Base-by-base conservation (phyloP, 371 early-diverging fungal species). In the Mortierella sp. region DNA sequence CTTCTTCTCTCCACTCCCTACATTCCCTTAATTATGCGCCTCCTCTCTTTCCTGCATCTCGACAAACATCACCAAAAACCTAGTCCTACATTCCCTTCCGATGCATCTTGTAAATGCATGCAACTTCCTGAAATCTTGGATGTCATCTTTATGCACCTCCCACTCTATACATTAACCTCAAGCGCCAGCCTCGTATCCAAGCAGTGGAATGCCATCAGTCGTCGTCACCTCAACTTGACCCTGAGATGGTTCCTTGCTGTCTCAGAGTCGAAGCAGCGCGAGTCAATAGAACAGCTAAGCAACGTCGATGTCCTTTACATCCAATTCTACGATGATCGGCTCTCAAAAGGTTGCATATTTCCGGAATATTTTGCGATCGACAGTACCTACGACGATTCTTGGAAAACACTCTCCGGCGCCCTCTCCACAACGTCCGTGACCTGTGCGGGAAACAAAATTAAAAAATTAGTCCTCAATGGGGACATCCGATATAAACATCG, bases 71-170 rank as follows among this genome's bases (percentile, higher is more conserved):
- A 43, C 15, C 43, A 43, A 10, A 43, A 43, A 15, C 10, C 43
- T 15, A 10, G 15, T 13, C 43, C 10, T 3, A 13, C 43, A 43
- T 43, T 43, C 0, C 10, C 43, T 3, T 43, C 43, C 10, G 43
- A 43, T 43, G 43, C 43, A 10, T 43, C 43, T 9, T 43, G 43
- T 43, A 10, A 15, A 52, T 52, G 52, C 52, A 52, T 52, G 52
- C 52, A 52, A 52, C 52, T 52, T 52, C 52, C 52, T n/a, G 52
- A 52, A 52, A 52, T 52, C 22, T n/a, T 52, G 8, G 52, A 52
- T n/a, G 52, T 52, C 52, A 52, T 52, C 52, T 52, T 52, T 8
- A 52, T 16, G 22, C 52, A 52, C 22, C 52, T 52, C 21, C 22
- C 52, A n/a, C 52, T 21, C 22, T 52, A 52, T n/a, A 52, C 52